phyloP scores from a whole-genome alignment of 2,329 filamentous ascomycete species.

The Gaeumannomyces sp. region DNA sequence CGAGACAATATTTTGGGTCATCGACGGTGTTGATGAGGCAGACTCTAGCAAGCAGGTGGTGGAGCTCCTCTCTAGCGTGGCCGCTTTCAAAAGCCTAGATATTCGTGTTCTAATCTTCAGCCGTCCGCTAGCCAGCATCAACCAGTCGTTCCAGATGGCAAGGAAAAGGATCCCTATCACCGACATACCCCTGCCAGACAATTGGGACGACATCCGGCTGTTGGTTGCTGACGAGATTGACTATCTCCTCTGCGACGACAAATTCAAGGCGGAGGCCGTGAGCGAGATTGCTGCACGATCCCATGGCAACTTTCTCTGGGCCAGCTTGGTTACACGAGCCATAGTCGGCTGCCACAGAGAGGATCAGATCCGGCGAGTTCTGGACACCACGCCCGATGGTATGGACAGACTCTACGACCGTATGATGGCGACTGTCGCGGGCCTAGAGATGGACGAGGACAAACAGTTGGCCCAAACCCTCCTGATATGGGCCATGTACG shows the following conservation, averaged over 20 bases:
- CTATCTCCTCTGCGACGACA: neutral
- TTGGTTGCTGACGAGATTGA: neutral
- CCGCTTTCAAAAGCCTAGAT: neutral
- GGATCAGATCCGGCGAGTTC: neutral
- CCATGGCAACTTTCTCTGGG: slow-evolving; percentile 9
- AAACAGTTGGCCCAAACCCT: neutral
- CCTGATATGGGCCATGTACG: slow-evolving; percentile 1
- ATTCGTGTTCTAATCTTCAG: neutral
- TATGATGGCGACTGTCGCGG: neutral
- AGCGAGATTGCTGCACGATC: neutral
- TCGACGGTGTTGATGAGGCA: slow-evolving; percentile 16
- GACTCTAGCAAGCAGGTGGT: neutral
- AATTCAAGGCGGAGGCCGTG: neutral
- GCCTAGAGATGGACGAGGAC: neutral
- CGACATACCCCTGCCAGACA: neutral
- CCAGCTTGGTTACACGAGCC: neutral
- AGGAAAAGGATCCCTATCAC: neutral
- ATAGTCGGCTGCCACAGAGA: slow-evolving; percentile 3
- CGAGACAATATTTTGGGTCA: slow-evolving; percentile 11
- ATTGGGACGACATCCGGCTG: neutral
- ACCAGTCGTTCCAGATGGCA: neutral
- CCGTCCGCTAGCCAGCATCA: neutral
- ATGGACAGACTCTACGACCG: slow-evolving; percentile 3
- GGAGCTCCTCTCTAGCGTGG: neutral
- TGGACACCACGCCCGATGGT: neutral